phyloP scores from a whole-genome alignment of 1,139 yeast genomes.

The Kurtzmaniella quercitrusa region DNA sequence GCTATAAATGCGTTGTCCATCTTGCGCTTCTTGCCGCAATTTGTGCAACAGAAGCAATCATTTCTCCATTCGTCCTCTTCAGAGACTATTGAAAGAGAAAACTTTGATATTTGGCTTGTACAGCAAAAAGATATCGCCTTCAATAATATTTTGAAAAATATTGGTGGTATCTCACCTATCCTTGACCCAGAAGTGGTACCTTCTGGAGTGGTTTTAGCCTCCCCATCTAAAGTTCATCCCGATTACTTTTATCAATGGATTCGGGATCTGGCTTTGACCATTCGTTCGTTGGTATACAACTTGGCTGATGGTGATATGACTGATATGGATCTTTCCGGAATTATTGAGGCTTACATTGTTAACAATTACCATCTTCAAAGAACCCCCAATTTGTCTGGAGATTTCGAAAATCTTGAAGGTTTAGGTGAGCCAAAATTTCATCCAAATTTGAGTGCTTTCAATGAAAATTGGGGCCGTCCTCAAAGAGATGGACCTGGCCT shows the following conservation, averaged over 20 bases:
- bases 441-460: slow-evolving; percentile 60
- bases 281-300: slow-evolving; percentile 57
- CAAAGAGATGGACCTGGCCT: slow-evolving; percentile 95
- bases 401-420: slow-evolving; percentile 47
- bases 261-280: slow-evolving; percentile 83
- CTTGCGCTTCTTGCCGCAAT: neutral
- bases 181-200: slow-evolving; percentile 36
- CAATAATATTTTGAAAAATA: slow-evolving; percentile 53
- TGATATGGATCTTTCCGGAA: slow-evolving; percentile 16
- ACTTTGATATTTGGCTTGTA: slow-evolving; percentile 55
- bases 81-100: slow-evolving; percentile 13
- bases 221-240: slow-evolving; percentile 68
- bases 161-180: slow-evolving; percentile 48
- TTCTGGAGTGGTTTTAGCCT: slow-evolving; percentile 77
- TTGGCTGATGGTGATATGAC: slow-evolving; percentile 35
- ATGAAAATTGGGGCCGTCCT: slow-evolving; percentile 85
- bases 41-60: neutral
- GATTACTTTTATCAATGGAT: slow-evolving; percentile 89
- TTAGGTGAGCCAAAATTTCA: slow-evolving; percentile 89
- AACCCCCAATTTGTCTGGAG: slow-evolving; percentile 64
- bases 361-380: slow-evolving; percentile 62
- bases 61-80: neutral
- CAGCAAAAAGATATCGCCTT: slow-evolving; percentile 51
- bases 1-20: slow-evolving; percentile 3
- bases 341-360: slow-evolving; percentile 58